Evolutionary conservation across 176 grass and related monocot genomes (phyloP).

Genomic region (Panicum miliaceum): DNA sequence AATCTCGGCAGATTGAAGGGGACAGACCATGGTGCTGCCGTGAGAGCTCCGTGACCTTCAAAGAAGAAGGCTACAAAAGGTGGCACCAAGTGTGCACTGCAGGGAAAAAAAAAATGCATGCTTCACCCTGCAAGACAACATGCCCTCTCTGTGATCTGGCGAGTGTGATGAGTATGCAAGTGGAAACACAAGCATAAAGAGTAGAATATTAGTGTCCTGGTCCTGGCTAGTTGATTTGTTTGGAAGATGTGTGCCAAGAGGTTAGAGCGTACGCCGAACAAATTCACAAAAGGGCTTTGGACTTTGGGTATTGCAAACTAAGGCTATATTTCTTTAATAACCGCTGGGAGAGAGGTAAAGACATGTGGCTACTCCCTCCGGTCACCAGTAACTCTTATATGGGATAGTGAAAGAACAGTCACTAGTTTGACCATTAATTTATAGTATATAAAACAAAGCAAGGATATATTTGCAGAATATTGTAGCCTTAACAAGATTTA

Average conservation of each 20-base stretch:
- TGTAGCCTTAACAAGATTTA: too few relatives aligned
- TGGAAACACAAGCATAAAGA: too few relatives aligned
- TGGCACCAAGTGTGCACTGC: neutral
- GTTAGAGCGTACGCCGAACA: neutral
- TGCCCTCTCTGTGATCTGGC: neutral
- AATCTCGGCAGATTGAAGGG: constrained; percentile 1
- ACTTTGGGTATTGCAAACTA: neutral
- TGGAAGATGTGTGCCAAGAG: neutral
- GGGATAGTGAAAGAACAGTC: neutral
- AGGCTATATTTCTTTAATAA: neutral
- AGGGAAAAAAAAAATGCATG: neutral
- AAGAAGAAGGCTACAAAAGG: constrained; percentile 16
- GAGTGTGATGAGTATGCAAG: too few relatives aligned
- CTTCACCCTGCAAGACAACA: constrained; percentile 3
- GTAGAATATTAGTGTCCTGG: neutral
- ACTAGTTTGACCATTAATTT: neutral
- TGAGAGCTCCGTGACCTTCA: constrained; percentile 24
- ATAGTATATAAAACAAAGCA: too few relatives aligned
- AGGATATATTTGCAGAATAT: too few relatives aligned
- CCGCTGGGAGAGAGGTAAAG: neutral
- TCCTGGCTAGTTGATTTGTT: neutral
- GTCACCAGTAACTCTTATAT: neutral
- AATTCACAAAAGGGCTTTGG: neutral
- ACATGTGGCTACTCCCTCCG: too few relatives aligned
- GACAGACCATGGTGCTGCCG: constrained; percentile 5